phyloP scores from a whole-genome alignment of 257 asterid genomes.

The Scutellaria baicalensis region DNA sequence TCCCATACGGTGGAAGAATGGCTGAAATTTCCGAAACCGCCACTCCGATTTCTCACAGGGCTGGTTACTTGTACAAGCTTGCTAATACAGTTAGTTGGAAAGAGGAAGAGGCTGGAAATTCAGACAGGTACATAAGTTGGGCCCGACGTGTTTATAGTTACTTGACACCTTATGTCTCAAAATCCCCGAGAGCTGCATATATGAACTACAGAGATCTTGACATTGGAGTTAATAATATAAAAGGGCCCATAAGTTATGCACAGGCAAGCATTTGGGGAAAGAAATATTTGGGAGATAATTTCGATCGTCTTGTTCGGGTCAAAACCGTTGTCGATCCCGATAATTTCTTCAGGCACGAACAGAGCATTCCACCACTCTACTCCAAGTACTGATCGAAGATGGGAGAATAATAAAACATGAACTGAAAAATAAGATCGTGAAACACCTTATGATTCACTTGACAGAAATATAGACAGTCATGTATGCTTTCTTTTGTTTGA shows the following conservation, averaged over 20 bases:
- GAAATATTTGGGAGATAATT: slow-evolving; percentile 4
- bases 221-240: background rate
- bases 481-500: no score
- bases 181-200: background rate
- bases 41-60: slow-evolving; percentile 1
- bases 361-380: no score
- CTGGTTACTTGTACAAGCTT: background rate
- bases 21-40: slow-evolving; percentile 6
- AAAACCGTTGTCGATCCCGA: background rate
- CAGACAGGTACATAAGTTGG: background rate
- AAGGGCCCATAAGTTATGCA: background rate
- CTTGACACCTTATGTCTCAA: slow-evolving; percentile 4
- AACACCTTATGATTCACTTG: no score
- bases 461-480: no score
- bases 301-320: background rate
- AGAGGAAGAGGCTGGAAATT: background rate
- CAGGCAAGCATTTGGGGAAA: slow-evolving; percentile 16
- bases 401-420: no score
- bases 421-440: no score
- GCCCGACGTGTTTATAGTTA: background rate
- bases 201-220: slow-evolving; percentile 13
- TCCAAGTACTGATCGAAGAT: no score
- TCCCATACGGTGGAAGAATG: slow-evolving; percentile 11
- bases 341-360: background rate
- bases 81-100: background rate